Base-by-base conservation (phyloP, 2,329 filamentous ascomycete species). In the Trichophyton schoenleinii region DNA sequence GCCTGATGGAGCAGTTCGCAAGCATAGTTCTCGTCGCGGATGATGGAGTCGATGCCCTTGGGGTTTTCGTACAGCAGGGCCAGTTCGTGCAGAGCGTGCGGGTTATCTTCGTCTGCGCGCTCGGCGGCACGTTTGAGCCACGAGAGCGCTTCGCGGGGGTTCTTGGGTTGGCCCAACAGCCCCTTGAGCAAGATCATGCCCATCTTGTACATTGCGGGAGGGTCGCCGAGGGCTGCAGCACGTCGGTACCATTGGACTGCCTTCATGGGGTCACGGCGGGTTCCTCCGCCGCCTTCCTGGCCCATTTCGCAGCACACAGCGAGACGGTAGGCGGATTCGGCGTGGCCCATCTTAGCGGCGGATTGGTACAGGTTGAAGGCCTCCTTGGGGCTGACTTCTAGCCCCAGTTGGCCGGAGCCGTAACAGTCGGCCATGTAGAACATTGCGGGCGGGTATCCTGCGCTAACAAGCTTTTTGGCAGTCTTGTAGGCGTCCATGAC, bases 221-320 rank as follows among this genome's bases (percentile, higher is more conserved):
- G 87, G 70, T 99, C 92, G 2, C 94, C 92, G 2, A 97, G 80
- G 11, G 87, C 87, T 9, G 94, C 92, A 5, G 94, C 91, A 49
- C 91, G 88, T 72, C 92, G 91, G 74, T 99, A 99, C 94, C 94
- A 99, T 73, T 97, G 92, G 20, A 97, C 91, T 0, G 94, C 92
- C 75, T 97, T 97, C 66, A 92, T 76, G 0, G 90, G 89, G 70
- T 99, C 94, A 68, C 87, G 88, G 62, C 89, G 85, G 0, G 94
- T 97, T 25, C 94, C 94, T 59, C 94, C 94, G 34, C 91, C 92
- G 68, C 95, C 91, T 70, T 97, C 92, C 61, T 91, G 85, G 2
- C 94, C 94, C 68, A 99, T 90, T 72, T 99, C 94, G 70, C 94
- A 97, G 77, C 94, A 99, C 0, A 99, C 92, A 0, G 94, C 94